Evolutionary conservation across 805 yeast genomes (phyloP).

Genomic region (Metschnikowia dekortorum): DNA sequence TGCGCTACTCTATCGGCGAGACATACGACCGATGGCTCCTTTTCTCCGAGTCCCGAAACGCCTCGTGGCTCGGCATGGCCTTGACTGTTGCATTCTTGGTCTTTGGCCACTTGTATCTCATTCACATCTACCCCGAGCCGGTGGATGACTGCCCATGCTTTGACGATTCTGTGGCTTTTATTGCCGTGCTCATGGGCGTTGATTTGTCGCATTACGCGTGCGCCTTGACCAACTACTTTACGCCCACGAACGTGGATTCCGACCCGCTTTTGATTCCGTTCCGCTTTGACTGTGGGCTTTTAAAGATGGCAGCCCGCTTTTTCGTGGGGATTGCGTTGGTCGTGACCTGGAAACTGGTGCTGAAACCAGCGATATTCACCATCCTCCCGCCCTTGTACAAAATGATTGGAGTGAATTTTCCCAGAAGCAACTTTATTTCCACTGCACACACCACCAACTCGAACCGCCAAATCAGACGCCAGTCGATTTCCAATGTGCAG

Average conservation of each 20-base stretch:
- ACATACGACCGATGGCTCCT: conserved; percentile 46
- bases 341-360: conserved; percentile 65
- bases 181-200: conserved; percentile 80
- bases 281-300: conserved; percentile 1
- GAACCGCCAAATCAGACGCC: conserved; percentile 33
- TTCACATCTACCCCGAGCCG: conserved; percentile 76
- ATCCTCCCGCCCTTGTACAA: conserved; percentile 58
- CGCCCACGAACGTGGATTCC: conserved; percentile 13
- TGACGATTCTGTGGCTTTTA: conserved; percentile 89
- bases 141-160: conserved; percentile 94
- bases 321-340: conserved; percentile 59
- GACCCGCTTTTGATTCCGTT: conserved; percentile 37
- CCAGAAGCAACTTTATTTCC: conserved; percentile 34
- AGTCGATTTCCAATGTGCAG: conserved; percentile 35
- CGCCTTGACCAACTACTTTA: conserved; percentile 27
- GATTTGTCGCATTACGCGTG: conserved; percentile 58
- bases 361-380: conserved; percentile 62
- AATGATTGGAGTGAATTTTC: conserved; percentile 33
- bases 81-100: conserved; percentile 36
- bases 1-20: conserved; percentile 39
- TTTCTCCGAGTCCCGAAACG: conserved; percentile 18
- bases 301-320: conserved; percentile 41
- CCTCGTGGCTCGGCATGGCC: conserved; percentile 17
- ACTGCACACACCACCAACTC: conserved; percentile 34
- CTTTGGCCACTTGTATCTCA: conserved; percentile 42